These are phyloP conservation scores for Stephania japonica DNA, from an alignment of 164 flowering plant species.

Conservation along the genomic window DNA sequence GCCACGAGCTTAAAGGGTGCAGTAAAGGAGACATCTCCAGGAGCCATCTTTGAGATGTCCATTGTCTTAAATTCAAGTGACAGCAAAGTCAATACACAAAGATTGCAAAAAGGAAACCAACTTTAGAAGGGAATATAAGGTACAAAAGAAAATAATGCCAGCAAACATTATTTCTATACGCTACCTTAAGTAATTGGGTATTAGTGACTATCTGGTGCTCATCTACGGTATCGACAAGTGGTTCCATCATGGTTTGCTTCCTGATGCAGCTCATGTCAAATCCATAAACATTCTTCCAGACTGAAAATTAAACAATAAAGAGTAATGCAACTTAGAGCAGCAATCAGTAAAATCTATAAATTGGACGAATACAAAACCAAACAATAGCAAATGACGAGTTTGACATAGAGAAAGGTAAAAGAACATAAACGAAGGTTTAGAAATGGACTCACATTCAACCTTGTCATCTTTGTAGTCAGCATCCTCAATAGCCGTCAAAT, in stretches of 20 bases:
- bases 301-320: slow-evolving; percentile 30
- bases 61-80: slow-evolving; percentile 63
- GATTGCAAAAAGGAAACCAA: neutral
- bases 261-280: slow-evolving; percentile 96
- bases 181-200: slow-evolving; percentile 80
- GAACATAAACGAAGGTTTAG: neutral
- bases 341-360: neutral
- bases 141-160: neutral
- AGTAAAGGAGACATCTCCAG: slow-evolving; percentile 91
- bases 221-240: slow-evolving; percentile 94
- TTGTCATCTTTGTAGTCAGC: slow-evolving; percentile 97
- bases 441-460: slow-evolving; percentile 69
- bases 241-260: slow-evolving; percentile 91
- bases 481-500: slow-evolving; percentile 95
- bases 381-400: neutral
- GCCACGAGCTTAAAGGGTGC: slow-evolving; percentile 95
- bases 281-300: slow-evolving; percentile 94
- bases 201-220: slow-evolving; percentile 91
- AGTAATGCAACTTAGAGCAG: neutral
- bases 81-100: neutral
- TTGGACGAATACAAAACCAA: neutral
- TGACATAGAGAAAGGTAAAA: too few relatives aligned
- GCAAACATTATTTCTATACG: neutral
- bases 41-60: slow-evolving; percentile 91
- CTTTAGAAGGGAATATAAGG: neutral